phyloP scores from a whole-genome alignment of 2,329 filamentous ascomycete genomes.

The Arthrinium phaeospermum region DNA sequence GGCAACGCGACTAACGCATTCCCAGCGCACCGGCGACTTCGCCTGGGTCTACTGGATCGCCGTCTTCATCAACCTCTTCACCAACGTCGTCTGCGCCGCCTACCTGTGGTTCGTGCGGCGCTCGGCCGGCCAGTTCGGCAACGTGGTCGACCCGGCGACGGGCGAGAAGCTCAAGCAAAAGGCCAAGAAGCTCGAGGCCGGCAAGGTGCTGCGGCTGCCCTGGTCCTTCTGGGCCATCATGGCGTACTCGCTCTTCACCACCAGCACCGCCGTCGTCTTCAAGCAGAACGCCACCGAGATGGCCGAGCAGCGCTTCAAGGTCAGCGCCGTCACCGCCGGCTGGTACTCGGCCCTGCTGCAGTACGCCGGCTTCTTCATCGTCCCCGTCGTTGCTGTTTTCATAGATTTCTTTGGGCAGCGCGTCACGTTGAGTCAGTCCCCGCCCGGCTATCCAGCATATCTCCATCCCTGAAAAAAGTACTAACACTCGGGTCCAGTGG shows the following conservation, averaged over 20 bases:
- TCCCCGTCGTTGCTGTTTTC: conserved; percentile 60
- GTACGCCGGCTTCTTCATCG: conserved; percentile 63
- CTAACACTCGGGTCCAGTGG: too few species aligned
- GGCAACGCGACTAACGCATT: too few species aligned
- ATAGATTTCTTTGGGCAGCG: conserved; percentile 62
- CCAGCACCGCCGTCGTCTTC: conserved; percentile 60
- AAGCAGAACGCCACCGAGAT: conserved; percentile 65
- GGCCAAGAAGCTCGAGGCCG: conserved; percentile 61
- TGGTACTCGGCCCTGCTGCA: conserved; percentile 65
- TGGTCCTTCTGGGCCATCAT: conserved; percentile 66
- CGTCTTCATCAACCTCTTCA: conserved; percentile 69
- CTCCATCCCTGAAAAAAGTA: too few species aligned
- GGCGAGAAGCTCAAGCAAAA: conserved; percentile 63
- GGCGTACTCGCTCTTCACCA: conserved; percentile 63
- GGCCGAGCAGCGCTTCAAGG: conserved; percentile 63
- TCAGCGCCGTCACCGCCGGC: conserved; percentile 59
- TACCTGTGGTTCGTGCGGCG: conserved; percentile 64
- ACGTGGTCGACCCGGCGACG: conserved; percentile 58
- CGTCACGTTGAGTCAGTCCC: conserved; percentile 48
- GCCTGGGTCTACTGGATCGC: conserved; percentile 67
- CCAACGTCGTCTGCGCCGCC: conserved; percentile 56
- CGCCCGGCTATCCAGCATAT: too few species aligned
- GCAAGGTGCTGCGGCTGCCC: conserved; percentile 61
- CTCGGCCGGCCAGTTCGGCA: conserved; percentile 52
- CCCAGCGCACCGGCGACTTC: conserved; percentile 63